phyloP scores from a whole-genome alignment of 352 stramenopile species.

The Phytophthora chlamydospora region DNA sequence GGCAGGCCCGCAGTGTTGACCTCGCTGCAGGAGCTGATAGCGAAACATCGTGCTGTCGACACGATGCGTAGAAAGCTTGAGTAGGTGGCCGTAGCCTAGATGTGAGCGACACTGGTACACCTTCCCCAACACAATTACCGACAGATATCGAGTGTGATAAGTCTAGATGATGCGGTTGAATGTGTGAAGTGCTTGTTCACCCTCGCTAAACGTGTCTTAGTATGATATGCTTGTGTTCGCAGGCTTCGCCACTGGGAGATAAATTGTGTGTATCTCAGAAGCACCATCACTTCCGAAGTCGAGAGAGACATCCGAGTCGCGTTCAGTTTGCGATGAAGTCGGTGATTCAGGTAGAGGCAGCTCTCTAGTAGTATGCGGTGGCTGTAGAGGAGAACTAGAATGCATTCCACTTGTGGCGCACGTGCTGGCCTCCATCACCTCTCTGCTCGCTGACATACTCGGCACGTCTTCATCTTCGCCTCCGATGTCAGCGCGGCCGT shows the following conservation, averaged over 20 bases:
- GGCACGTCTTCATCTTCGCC: no score
- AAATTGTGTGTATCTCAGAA: neutral
- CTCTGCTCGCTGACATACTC: no score
- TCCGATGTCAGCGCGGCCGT: no score
- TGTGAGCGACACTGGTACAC: constrained; percentile 14
- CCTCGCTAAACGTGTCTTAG: neutral
- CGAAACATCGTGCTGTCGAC: neutral
- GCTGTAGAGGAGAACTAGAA: no score
- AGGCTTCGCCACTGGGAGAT: neutral
- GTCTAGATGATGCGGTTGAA: constrained; percentile 16
- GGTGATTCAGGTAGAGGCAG: no score
- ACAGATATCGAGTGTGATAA: constrained; percentile 6
- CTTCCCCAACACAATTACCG: constrained; percentile 2
- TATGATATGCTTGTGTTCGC: neutral
- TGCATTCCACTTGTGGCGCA: no score
- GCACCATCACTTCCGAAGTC: constrained; percentile 8
- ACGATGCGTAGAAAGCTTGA: constrained; percentile 2
- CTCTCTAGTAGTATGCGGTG: no score
- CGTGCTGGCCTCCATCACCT: no score
- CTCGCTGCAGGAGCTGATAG: constrained; percentile 6
- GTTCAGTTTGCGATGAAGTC: no score
- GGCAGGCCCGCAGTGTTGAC: neutral
- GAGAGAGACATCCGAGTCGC: constrained; percentile 1
- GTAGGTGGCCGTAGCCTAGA: neutral
- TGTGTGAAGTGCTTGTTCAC: constrained; percentile 2